A percentile compares a stretch with the other conserved stretches of the same genome.
Conservation (phyloP, 1,284 basidiomycete genomes). For the Cutaneotrichosporon mucoides region DNA sequence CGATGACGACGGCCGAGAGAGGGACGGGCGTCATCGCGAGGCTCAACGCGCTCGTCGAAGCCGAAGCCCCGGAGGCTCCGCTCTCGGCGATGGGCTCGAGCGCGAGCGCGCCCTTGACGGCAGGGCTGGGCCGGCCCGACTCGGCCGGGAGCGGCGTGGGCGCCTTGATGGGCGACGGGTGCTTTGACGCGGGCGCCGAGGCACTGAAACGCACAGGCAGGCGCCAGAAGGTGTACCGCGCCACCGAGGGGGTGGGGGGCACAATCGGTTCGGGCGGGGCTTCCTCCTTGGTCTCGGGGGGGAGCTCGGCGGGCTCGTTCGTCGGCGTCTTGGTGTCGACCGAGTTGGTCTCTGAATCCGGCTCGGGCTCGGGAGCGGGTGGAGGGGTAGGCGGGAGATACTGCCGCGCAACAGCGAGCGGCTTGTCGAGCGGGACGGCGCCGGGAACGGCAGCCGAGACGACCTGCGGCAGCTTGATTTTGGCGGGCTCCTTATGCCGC, state of each 20-base stretch:
- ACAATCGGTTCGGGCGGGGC: not conserved
- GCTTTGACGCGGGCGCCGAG: conserved; percentile 12
- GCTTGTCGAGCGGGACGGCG: conserved; percentile 26
- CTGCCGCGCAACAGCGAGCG: conserved; percentile 34
- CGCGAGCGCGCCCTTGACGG: conserved; percentile 8
- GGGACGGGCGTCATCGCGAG: conserved; percentile 17
- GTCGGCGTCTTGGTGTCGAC: conserved; percentile 17
- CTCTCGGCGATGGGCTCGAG: not conserved
- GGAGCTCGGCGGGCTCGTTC: conserved; percentile 16
- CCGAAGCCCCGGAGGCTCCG: no score
- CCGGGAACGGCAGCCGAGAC: conserved; percentile 19
- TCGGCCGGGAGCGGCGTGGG: conserved; percentile 3
- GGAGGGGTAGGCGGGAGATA: conserved; percentile 19
- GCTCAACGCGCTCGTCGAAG: no score
- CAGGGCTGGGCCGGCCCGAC: conserved; percentile 16
- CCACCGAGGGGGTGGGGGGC: conserved; percentile 1
- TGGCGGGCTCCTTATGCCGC: conserved; percentile 37
- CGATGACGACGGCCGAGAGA: conserved; percentile 59
- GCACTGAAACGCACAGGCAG: conserved; percentile 16
- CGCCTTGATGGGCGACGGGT: conserved; percentile 12
- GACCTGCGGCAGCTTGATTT: conserved; percentile 31
- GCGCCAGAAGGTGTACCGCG: conserved; percentile 20
- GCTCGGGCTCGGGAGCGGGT: not conserved
- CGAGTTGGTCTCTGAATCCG: conserved; percentile 14
- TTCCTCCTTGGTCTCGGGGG: conserved; percentile 1